A percentile compares a stretch with the other conserved stretches of the same genome.
phyloP scores from a whole-genome alignment of 2,329 filamentous ascomycete genomes.

The Apiospora malaysiana region DNA sequence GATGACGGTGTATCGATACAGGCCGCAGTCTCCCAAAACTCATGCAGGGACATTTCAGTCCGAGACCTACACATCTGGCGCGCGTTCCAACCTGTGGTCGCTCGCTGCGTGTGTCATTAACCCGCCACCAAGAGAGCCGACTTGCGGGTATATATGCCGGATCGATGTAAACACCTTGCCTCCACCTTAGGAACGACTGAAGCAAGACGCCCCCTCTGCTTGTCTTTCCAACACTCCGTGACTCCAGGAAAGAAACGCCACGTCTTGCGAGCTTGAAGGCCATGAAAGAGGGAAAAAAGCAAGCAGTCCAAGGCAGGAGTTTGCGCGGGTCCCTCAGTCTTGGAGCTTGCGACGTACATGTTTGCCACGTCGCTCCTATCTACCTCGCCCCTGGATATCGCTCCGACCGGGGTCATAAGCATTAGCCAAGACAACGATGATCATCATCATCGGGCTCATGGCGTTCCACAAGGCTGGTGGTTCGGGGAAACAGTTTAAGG shows the following conservation, averaged over 20 bases:
- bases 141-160: background rate
- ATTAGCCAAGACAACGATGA: background rate
- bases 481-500: background rate
- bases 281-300: background rate
- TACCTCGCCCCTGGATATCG: background rate
- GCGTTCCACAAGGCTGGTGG: background rate
- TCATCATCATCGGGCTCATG: background rate
- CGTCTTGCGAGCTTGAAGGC: background rate
- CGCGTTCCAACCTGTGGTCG: background rate
- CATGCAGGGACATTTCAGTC: conserved; percentile 1
- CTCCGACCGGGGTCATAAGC: background rate
- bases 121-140: too few relatives aligned
- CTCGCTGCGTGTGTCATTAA: background rate
- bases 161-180: background rate
- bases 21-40: background rate
- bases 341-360: background rate
- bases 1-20: background rate
- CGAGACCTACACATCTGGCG: background rate
- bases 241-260: background rate
- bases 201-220: background rate
- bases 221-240: background rate
- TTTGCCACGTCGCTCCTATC: background rate
- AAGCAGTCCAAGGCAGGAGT: background rate
- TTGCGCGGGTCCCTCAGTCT: background rate
- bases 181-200: background rate